These are phyloP conservation scores for Scedosporium aurantiacum DNA, from an alignment of 2,329 filamentous ascomycete species.

Conservation along the genomic window DNA sequence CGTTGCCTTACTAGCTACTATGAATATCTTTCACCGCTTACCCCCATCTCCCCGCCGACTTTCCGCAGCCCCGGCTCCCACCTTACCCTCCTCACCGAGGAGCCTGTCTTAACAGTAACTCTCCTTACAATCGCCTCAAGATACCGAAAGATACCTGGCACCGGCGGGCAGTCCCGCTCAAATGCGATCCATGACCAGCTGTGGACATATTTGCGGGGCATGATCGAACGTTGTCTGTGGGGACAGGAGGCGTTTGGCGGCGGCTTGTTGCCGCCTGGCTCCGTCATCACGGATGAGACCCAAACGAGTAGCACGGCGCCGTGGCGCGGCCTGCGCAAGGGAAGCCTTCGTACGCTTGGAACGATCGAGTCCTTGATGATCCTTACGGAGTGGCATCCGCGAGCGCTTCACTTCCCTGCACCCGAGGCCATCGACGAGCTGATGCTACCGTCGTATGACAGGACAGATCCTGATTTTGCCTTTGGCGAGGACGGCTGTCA, in stretches of 20 bases:
- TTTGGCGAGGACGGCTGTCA: conserved; percentile 31
- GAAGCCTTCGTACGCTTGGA: conserved; percentile 77
- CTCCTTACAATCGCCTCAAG: conserved; percentile 84
- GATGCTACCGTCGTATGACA: conserved; percentile 49
- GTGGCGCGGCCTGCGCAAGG: conserved; percentile 59
- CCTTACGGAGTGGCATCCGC: conserved; percentile 92
- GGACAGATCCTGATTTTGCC: conserved; percentile 22
- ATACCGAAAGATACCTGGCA: conserved; percentile 68
- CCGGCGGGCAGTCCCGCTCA: conserved; percentile 71
- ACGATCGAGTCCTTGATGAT: conserved; percentile 92
- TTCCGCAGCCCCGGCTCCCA: conserved; percentile 77
- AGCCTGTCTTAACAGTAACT: conserved; percentile 86
- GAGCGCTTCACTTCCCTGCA: conserved; percentile 85
- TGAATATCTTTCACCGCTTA: conserved; percentile 78
- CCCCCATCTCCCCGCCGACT: conserved; percentile 85
- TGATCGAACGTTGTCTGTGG: conserved; percentile 93
- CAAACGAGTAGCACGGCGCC: conserved; percentile 59
- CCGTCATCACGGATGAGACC: conserved; percentile 39
- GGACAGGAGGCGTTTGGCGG: conserved; percentile 93
- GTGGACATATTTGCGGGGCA: conserved; percentile 86
- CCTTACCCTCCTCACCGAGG: conserved; percentile 68
- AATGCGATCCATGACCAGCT: conserved; percentile 91
- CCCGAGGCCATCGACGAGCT: conserved; percentile 63
- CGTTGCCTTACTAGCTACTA: conserved; percentile 55
- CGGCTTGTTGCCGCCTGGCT: conserved; percentile 66